phyloP scores from a whole-genome alignment of 2,329 filamentous ascomycete genomes.

The Aspergillus proliferans region DNA sequence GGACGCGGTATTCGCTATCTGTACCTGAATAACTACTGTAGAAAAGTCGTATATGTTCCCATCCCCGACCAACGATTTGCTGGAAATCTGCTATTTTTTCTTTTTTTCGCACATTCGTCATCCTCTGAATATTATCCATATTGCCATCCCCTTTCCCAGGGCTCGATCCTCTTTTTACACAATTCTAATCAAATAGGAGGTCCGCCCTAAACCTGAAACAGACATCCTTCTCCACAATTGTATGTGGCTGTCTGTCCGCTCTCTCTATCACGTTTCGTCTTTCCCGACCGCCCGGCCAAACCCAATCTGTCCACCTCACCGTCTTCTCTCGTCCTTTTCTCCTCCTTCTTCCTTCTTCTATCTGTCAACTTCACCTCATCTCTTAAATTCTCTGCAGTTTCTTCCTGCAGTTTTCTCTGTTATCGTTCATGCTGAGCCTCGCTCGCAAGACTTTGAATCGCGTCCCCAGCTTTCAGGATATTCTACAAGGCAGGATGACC shows the following conservation, averaged over 20 bases:
- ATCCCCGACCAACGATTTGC: too few relatives aligned
- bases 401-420: slow-evolving; percentile 21
- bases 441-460: slow-evolving; percentile 38
- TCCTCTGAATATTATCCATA: too few relatives aligned
- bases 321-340: slow-evolving; percentile 12
- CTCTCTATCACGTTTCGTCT: slow-evolving; percentile 17
- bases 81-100: too few relatives aligned
- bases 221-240: slow-evolving; percentile 19
- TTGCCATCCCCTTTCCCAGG: slow-evolving; percentile 13
- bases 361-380: slow-evolving; percentile 12
- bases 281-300: slow-evolving; percentile 12
- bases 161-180: slow-evolving; percentile 1
- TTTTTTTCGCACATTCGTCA: too few relatives aligned
- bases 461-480: slow-evolving; percentile 41
- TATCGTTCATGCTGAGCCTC: slow-evolving; percentile 38
- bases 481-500: slow-evolving; percentile 42
- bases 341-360: slow-evolving; percentile 11
- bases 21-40: too few relatives aligned
- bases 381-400: slow-evolving; percentile 22
- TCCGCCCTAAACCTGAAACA: slow-evolving; percentile 32
- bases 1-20: too few relatives aligned
- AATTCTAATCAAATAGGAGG: neutral
- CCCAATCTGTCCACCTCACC: slow-evolving; percentile 18
- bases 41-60: too few relatives aligned
- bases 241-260: slow-evolving; percentile 5